These are phyloP conservation scores for Trichophyton simii DNA, from an alignment of 2,329 filamentous ascomycete genomes.

Conservation along the genomic window DNA sequence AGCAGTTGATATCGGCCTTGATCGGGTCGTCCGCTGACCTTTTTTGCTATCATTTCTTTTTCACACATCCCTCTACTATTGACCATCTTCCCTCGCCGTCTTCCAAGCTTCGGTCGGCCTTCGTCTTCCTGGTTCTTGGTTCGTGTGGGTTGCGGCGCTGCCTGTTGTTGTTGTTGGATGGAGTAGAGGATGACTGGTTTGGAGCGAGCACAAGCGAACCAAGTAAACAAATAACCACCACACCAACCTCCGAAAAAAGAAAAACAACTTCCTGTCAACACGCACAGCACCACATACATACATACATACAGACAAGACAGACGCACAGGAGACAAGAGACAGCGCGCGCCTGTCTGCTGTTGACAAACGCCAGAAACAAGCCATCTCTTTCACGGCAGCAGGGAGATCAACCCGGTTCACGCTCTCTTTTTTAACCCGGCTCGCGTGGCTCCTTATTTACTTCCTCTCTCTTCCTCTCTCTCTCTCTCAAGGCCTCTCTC, in stretches of 20 bases:
- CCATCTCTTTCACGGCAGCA: background rate
- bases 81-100: background rate
- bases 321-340: background rate
- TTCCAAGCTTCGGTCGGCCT: background rate
- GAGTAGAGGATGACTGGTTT: background rate
- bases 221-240: slow-evolving; percentile 1
- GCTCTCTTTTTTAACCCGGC: background rate
- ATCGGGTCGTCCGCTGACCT: background rate
- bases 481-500: background rate
- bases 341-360: background rate
- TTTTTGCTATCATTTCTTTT: background rate
- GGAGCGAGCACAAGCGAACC: background rate
- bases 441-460: background rate
- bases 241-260: background rate
- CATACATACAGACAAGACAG: no score
- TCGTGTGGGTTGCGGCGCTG: background rate
- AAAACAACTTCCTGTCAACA: slow-evolving; percentile 1
- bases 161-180: background rate
- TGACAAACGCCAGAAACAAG: background rate
- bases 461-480: background rate
- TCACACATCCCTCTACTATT: no score
- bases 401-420: background rate
- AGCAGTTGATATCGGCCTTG: background rate
- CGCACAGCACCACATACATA: background rate
- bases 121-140: background rate